Percentiles rank a stretch among this genome's conserved stretches.
Conservation (phyloP, 2,329 filamentous ascomycete species). For the Scopulariopsis brevicaulis region DNA sequence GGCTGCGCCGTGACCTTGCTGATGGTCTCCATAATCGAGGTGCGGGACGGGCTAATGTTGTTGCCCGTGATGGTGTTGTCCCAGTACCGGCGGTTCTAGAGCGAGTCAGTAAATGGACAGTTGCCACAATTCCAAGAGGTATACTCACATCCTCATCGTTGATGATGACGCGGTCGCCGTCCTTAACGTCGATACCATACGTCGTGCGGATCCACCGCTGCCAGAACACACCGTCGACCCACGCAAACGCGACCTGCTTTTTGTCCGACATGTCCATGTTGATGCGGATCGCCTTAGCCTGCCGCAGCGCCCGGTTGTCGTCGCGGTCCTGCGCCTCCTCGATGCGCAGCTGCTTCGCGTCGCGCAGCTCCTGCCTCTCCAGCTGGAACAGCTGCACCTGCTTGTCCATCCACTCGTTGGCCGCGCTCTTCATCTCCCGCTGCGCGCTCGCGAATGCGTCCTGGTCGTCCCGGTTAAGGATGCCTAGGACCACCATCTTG, state of each 20-base stretch:
- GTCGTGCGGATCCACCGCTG: constrained; percentile 94
- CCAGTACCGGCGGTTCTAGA: constrained; percentile 86
- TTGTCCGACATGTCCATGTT: constrained; percentile 79
- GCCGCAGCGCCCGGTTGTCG: constrained; percentile 74
- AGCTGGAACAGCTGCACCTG: constrained; percentile 85
- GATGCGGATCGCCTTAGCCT: constrained; percentile 84
- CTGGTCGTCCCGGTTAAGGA: constrained; percentile 68
- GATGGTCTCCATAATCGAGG: constrained; percentile 81
- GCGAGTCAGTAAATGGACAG: constrained; percentile 18
- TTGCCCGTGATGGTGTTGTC: constrained; percentile 83
- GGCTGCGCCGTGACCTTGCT: constrained; percentile 58
- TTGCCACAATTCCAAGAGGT: not conserved
- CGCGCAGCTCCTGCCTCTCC: constrained; percentile 83
- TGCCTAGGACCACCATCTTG: constrained; percentile 86
- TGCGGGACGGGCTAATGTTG: constrained; percentile 78
- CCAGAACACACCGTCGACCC: constrained; percentile 97
- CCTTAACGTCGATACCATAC: constrained; percentile 78
- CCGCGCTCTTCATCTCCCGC: constrained; percentile 89
- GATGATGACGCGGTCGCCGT: constrained; percentile 88
- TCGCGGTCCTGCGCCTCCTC: constrained; percentile 92
- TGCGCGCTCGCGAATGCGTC: constrained; percentile 70
- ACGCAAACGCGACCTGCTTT: constrained; percentile 88
- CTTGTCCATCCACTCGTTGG: constrained; percentile 96
- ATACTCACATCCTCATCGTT: constrained; percentile 88
- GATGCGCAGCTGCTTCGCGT: constrained; percentile 88